Base-by-base conservation (phyloP, 331 rosid genomes). In the Malus hybrid region DNA sequence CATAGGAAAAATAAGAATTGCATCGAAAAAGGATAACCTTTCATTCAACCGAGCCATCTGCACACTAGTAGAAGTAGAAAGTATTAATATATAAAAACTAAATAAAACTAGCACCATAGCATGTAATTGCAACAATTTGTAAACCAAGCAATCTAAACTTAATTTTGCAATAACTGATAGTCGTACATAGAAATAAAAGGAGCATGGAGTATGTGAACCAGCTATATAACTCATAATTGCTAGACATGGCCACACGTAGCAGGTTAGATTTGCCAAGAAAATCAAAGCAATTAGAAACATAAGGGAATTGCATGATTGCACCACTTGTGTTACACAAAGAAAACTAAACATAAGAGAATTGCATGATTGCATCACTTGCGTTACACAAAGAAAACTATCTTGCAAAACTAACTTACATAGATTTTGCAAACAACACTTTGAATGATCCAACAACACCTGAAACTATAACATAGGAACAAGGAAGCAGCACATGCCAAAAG, bases 31-130 rank as follows among this genome's bases (percentile, higher is more conserved):
- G 44, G 97, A 85, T 87, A 94, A 83, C 61, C 99, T 97, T 89
- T 94, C 97, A 76, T 94, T 94, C 86, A 94, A 80, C 3, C 99
- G 90, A 50, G 99, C 69, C 99, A 94, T 94, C 97, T 94, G 99
- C 87, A 89, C 20, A 86, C 39, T 66, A 24, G 24, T 71, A 56
- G 16, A 52, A 71, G 68, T 15, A 18, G 34, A 76, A 28, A 48
- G 56, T 59, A 29, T 27, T 39, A 70, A 61, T 77, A 60, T 36
- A 76, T 50, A 28, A 28, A n/a, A 13, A 46, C 31, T 61, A 20
- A 67, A 33, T 5, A 28, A 28, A 28, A 88, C 99, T 24, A 59
- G 10, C 63, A 44, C 3, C 12, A 10, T 28, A 28, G 18, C 74
- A 63, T 39, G 54, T 44, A 34, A 64, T 72, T 59, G 24, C 32